phyloP scores from a whole-genome alignment of 192 early-diverging fungal species.

The Entophlyctis luteolus region DNA sequence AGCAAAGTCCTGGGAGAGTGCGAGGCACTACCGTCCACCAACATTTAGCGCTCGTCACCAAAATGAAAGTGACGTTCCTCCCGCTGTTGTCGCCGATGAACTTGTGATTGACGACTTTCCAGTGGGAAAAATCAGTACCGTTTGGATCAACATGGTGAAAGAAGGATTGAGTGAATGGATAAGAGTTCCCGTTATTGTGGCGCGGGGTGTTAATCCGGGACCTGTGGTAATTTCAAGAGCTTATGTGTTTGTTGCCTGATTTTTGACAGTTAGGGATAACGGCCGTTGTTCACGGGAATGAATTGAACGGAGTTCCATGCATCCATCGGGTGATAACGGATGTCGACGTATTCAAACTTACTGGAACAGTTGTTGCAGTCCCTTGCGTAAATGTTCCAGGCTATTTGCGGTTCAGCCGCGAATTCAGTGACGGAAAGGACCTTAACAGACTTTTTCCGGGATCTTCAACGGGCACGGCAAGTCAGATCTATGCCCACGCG shows the following conservation, averaged over 20 bases:
- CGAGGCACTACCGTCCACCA: constrained; percentile 54
- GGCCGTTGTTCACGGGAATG: constrained; percentile 87
- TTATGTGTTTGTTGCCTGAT: no score
- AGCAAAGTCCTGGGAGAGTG: constrained; percentile 50
- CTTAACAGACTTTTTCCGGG: constrained; percentile 86
- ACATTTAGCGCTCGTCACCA: constrained; percentile 42
- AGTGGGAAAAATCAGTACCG: constrained; percentile 53
- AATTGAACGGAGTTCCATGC: constrained; percentile 86
- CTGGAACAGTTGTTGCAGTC: constrained; percentile 82
- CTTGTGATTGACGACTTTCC: constrained; percentile 62
- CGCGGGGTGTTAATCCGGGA: constrained; percentile 63
- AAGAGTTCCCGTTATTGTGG: constrained; percentile 71
- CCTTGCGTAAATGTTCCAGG: constrained; percentile 86
- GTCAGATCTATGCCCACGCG: constrained; percentile 78
- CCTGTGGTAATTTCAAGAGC: constrained; percentile 40
- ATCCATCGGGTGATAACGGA: constrained; percentile 83
- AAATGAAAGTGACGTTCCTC: constrained; percentile 61
- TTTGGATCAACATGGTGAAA: constrained; percentile 70
- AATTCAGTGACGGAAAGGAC: constrained; percentile 83
- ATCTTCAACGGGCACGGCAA: constrained; percentile 57
- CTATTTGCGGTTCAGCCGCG: constrained; percentile 71
- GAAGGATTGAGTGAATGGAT: constrained; percentile 63
- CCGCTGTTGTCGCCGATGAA: constrained; percentile 58
- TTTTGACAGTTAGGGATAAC: constrained; percentile 68
- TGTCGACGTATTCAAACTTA: constrained; percentile 65